Base-by-base conservation (phyloP, 2,329 filamentous ascomycete genomes). In the Colletotrichum theobromicola region DNA sequence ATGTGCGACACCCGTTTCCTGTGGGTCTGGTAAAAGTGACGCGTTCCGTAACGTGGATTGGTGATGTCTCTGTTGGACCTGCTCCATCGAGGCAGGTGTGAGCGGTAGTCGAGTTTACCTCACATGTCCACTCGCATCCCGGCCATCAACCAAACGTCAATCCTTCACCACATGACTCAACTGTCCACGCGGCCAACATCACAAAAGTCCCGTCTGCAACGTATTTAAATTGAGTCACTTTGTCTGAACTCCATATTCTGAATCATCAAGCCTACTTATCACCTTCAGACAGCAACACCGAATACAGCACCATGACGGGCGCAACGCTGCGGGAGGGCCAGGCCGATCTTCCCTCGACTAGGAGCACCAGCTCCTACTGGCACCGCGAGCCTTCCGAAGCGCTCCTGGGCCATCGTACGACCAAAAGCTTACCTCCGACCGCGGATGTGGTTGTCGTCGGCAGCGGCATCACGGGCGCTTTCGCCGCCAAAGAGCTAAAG, bases 381-480 rank as follows among this genome's bases (percentile, higher is more conserved):
- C 93, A 94, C 80, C 89, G 87, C 67, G 88, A 93, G 74, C 93
- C 93, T 0, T 94, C 93, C 5, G 79, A 88, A 67, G 87, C 88
- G 72, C 88, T 96, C 7, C 83, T 91, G 0, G 92, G 92, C n/a
- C 92, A 95, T 79, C 89, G 90, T 18, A 93, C 93, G 0, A 95
- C 94, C 0, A 79, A 85, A 1, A 84, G 90, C 8, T 85, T 96
- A 26, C 94, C 94, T 2, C 78, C 82, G 4, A 84, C 86, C 60
- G 92, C 92, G 0, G 93, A 95, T 81, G 88, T 94, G 5, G 89
- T 95, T 6, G 88, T 96, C 28, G 87, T 96, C 6, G 94, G 94
- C 50, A 94, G 91, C 79, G 94, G 94, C 28, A 94, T 96, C 78
- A 94, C 93, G 3, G 94, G 94, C n/a, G 85, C 92, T 2, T 94